Evolutionary conservation across 306 rosid genomes (phyloP).

Genomic region (Castanea crenata): DNA sequence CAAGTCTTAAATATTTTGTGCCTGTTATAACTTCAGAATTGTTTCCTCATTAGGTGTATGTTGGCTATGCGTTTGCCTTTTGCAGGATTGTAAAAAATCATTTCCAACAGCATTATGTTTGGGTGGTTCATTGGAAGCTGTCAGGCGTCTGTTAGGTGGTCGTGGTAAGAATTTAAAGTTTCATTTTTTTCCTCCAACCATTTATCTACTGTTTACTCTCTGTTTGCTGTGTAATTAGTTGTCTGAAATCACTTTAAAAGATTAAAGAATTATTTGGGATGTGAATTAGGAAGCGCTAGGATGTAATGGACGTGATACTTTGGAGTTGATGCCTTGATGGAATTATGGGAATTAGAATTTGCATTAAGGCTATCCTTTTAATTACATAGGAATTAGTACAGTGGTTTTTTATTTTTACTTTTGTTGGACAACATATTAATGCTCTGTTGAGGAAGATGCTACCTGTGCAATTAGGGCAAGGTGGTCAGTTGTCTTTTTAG

Average conservation of each 20-base stretch:
- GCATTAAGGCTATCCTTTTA: not conserved
- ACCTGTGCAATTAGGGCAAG: not conserved
- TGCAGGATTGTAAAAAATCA: conserved; percentile 77
- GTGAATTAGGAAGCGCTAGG: not conserved
- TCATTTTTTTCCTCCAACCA: not conserved
- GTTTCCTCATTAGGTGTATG: not conserved
- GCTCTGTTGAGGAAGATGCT: not conserved
- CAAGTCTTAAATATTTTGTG: not conserved
- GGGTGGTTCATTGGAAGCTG: conserved; percentile 76
- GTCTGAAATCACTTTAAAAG: not conserved
- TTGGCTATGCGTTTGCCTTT: not conserved
- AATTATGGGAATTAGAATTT: not conserved
- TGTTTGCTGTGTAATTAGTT: not conserved
- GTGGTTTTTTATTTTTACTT: not conserved
- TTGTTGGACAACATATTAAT: not conserved
- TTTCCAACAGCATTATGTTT: conserved; percentile 85
- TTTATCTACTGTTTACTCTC: not conserved
- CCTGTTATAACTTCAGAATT: not conserved
- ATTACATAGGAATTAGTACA: not conserved
- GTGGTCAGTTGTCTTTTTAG: not conserved
- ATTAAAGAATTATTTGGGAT: not conserved
- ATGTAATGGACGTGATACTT: not conserved
- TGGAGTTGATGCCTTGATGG: not conserved
- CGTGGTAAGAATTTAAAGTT: conserved; percentile 44
- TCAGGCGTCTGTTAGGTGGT: conserved; percentile 50